Percentiles rank a stretch among this genome's conserved stretches.
Conservation (phyloP, 2,329 filamentous ascomycete species). For the Xylariaceae sp. region DNA sequence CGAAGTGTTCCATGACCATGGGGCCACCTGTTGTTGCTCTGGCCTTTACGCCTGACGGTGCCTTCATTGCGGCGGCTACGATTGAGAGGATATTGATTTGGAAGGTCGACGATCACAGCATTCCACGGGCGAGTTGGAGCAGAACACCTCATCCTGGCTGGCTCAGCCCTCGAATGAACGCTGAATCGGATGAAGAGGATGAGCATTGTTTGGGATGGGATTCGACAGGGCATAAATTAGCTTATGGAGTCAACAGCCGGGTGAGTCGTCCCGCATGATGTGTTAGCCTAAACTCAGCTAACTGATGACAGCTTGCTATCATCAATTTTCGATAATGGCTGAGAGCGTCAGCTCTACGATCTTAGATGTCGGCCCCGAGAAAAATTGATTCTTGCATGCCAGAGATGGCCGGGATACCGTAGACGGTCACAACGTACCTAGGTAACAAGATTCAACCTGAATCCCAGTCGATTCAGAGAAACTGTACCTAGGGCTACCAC, state of each 20-base stretch:
- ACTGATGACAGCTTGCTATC: constrained; percentile 47
- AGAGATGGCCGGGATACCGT: background rate
- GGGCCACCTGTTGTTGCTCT: constrained; percentile 59
- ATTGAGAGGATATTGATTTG: constrained; percentile 63
- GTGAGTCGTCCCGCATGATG: constrained; percentile 46
- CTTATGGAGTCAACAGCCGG: constrained; percentile 64
- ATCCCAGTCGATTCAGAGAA: background rate
- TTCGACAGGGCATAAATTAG: constrained; percentile 61
- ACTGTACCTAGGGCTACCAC: background rate
- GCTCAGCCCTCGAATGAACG: constrained; percentile 58
- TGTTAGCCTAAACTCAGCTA: constrained; percentile 9
- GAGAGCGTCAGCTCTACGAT: background rate
- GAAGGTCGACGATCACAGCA: constrained; percentile 62
- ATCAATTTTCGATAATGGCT: constrained; percentile 52
- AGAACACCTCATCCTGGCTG: constrained; percentile 58
- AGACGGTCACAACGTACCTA: background rate
- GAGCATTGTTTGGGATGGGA: constrained; percentile 67
- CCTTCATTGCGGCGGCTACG: constrained; percentile 65
- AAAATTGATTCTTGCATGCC: background rate
- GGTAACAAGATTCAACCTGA: background rate
- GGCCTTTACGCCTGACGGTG: constrained; percentile 65
- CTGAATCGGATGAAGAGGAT: constrained; percentile 60
- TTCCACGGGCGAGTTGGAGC: constrained; percentile 64
- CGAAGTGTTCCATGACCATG: constrained; percentile 65
- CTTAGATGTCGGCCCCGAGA: constrained; percentile 1